A percentile compares a stretch with the other conserved stretches of the same genome.
Conservation (phyloP, 75 land plant genomes). For the Sequoiadendron giganteum region DNA sequence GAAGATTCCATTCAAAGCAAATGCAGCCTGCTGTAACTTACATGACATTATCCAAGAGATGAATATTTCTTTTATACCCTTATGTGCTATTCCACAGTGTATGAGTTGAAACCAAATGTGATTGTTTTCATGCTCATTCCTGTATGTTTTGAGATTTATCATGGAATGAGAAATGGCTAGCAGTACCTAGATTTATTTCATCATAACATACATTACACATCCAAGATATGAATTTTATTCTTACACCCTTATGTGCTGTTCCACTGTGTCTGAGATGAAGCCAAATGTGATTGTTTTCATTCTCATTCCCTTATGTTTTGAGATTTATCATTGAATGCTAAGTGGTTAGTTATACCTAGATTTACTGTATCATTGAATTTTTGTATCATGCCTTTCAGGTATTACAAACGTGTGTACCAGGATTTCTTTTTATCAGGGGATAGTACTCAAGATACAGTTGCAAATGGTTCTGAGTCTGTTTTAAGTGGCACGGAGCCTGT, state of each 20-base stretch:
- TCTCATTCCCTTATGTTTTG: not conserved
- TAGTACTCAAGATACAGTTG: slow-evolving; percentile 6
- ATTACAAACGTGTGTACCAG: slow-evolving; percentile 58
- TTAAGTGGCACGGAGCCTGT: slow-evolving; percentile 26
- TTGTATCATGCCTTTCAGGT: slow-evolving; percentile 28
- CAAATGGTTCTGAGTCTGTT: not conserved
- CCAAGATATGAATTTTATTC: not conserved
- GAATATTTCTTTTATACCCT: not conserved
- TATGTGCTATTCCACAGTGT: not conserved
- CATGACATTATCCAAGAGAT: not conserved
- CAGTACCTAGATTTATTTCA: not conserved
- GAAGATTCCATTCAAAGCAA: not conserved
- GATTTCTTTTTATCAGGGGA: slow-evolving; percentile 56
- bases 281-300: slow-evolving; percentile 3
- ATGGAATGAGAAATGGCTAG: not conserved
- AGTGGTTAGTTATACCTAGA: not conserved
- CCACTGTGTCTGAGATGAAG: not conserved
- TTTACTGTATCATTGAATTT: not conserved
- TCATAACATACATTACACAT: not conserved
- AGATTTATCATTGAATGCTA: not conserved
- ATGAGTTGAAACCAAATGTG: not conserved
- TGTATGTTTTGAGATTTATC: not conserved
- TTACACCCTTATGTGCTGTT: not conserved
- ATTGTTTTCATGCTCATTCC: not conserved
- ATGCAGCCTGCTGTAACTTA: not conserved